Conservation (phyloP, 441 rosid species). For the Manihot esculenta region DNA sequence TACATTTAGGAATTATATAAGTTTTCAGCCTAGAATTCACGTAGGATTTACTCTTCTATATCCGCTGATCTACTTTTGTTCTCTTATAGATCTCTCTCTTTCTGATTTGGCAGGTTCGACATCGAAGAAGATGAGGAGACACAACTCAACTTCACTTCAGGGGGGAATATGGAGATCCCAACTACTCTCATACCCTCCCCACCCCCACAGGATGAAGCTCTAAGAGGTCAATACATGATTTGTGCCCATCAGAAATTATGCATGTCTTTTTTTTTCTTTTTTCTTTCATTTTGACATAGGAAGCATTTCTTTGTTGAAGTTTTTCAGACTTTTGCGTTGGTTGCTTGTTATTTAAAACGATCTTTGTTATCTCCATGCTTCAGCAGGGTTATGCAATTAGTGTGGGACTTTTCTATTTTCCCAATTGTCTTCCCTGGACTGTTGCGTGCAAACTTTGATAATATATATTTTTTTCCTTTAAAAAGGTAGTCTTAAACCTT, state of each 20-base stretch:
- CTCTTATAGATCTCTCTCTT: not conserved
- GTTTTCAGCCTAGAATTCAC: not conserved
- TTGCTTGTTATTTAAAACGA: not conserved
- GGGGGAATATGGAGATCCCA: constrained; percentile 51
- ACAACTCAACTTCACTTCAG: constrained; percentile 49
- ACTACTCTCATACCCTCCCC: constrained; percentile 54
- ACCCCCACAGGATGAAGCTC: constrained; percentile 44
- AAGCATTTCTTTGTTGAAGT: not conserved
- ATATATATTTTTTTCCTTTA: not conserved
- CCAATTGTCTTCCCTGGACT: not conserved
- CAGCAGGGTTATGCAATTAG: not conserved
- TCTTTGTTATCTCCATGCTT: not conserved
- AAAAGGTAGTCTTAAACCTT: not conserved
- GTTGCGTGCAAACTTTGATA: not conserved
- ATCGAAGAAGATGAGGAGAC: constrained; percentile 71
- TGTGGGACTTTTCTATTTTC: not conserved
- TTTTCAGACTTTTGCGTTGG: not conserved
- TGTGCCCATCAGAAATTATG: no score
- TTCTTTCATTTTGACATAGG: not conserved
- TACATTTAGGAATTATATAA: not conserved
- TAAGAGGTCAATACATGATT: constrained; percentile 49
- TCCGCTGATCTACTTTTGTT: constrained; percentile 1
- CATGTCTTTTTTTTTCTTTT: not conserved
- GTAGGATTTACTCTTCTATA: not conserved
- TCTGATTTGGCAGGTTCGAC: constrained; percentile 63